Base-by-base conservation (phyloP, 2,329 filamentous ascomycete species). In the Diaporthe nobilis region DNA sequence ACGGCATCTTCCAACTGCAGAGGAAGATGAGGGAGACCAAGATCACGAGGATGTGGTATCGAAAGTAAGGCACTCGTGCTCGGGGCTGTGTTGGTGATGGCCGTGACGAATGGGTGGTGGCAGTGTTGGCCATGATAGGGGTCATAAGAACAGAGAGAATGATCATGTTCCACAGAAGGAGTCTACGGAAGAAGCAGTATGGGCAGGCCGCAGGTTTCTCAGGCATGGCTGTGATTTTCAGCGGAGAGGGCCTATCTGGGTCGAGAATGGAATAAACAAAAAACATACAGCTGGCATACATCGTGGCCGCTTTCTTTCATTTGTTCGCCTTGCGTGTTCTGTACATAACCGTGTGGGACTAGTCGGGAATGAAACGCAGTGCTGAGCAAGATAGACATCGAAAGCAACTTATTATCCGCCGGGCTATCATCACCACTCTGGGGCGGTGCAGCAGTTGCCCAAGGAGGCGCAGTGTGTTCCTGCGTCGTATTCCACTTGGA, bases 1-100 rank as follows among this genome's bases (percentile, higher is more conserved):
- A 88, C 76, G 86, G 91, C 17, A 89, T 94, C 71, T 92, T 94
- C 80, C 90, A 92, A 82, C 81, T 94, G 79, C 92, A 94, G 85
- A 91, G 89, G 83, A 94, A 94, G 88, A 93, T 94, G 85, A 86
- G 92, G 67, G 85, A 82, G 63, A 87, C 85, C 15, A 86, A 84
- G 79, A 82, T 85, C 55, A 85, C 85, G 4, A 81, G 86, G 57
- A 88, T 89, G 82, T 89, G 87, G 88, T 89, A 90, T 77, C 81
- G 88, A 75, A 88, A 88, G 83, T 89, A 81, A 75, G 57, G 1
- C 51, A 28, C 9, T 42, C 49, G 34, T 15, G 51, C 31, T 53
- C 25, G 25, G n/a, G 47, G 7, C 5, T n/a, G 4, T 1, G 51
- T 10, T 28, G 51, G 44, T 72, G 67, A 57, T 42, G 34, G 71